Evolutionary conservation across 345 rosid genomes (phyloP).

Genomic region (Nasturtium officinale): DNA sequence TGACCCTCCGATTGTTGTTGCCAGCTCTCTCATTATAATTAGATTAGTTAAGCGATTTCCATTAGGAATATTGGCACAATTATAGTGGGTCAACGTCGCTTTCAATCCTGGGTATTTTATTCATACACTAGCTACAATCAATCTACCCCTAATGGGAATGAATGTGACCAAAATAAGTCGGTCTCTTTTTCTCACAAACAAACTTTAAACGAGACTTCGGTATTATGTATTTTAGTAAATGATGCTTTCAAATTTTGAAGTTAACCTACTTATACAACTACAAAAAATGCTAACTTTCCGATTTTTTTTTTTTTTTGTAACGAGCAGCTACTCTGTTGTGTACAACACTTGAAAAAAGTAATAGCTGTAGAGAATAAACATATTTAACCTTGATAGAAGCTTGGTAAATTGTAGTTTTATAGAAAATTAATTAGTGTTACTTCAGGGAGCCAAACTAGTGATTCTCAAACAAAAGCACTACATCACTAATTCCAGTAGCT

Average conservation of each 20-base stretch:
- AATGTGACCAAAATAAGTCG: slow-evolving; percentile 5
- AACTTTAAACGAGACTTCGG: background rate
- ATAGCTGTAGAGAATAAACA: background rate
- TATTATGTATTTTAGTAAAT: background rate
- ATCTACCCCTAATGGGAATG: too few relatives aligned
- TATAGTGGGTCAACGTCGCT: slow-evolving; percentile 29
- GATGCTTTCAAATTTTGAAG: background rate
- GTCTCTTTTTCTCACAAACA: background rate
- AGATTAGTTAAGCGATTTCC: background rate
- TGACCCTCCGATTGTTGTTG: background rate
- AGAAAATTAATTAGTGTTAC: background rate
- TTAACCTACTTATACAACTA: background rate
- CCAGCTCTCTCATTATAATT: background rate
- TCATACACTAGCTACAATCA: slow-evolving; percentile 10
- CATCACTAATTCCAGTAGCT: background rate
- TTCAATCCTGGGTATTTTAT: slow-evolving; percentile 17
- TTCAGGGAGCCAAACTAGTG: background rate
- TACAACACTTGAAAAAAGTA: background rate
- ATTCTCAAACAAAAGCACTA: background rate
- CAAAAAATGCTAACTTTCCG: background rate
- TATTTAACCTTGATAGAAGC: background rate
- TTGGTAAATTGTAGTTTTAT: background rate
- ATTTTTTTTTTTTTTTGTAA: background rate
- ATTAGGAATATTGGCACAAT: slow-evolving; percentile 14
- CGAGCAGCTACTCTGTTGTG: background rate